These are phyloP conservation scores for Stemphylium beticola DNA, from an alignment of 2,329 filamentous ascomycete genomes.

Conservation along the genomic window DNA sequence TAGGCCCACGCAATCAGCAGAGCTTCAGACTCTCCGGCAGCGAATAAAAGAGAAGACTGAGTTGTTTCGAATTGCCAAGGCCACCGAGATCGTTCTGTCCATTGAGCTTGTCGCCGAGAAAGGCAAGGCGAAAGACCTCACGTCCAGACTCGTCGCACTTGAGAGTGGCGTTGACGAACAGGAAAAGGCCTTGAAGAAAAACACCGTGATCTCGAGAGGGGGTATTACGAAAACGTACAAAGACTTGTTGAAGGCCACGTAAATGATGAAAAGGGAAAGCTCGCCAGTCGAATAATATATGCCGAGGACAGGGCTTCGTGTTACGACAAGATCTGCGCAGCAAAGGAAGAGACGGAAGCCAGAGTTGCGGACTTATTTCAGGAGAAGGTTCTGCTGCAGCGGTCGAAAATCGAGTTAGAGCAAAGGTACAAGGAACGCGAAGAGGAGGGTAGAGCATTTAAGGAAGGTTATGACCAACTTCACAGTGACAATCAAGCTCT, in stretches of 20 bases:
- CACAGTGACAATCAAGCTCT: neutral
- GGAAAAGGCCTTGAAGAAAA: neutral
- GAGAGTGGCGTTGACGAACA: neutral
- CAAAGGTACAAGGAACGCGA: neutral
- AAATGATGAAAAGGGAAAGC: neutral
- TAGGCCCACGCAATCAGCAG: neutral
- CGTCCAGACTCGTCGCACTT: neutral
- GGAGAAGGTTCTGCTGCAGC: neutral
- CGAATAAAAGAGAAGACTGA: neutral
- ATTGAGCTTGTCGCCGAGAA: neutral
- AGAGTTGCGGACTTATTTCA: neutral
- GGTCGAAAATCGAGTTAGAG: neutral
- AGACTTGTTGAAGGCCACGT: neutral
- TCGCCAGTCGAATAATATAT: neutral
- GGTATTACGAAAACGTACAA: neutral
- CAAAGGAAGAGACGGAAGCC: neutral
- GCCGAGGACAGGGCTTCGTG: neutral
- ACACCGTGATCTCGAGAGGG: neutral
- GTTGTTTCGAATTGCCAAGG: neutral
- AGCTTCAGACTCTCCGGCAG: neutral
- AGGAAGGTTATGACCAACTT: constrained; percentile 1
- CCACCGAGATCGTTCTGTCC: neutral
- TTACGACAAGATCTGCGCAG: neutral
- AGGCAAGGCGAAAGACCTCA: neutral
- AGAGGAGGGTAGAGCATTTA: neutral